Evolutionary conservation across 371 early-diverging fungal genomes (phyloP), one percentile per base, ranked within the genome.

Genomic region (Syncephalis fuscata): DNA sequence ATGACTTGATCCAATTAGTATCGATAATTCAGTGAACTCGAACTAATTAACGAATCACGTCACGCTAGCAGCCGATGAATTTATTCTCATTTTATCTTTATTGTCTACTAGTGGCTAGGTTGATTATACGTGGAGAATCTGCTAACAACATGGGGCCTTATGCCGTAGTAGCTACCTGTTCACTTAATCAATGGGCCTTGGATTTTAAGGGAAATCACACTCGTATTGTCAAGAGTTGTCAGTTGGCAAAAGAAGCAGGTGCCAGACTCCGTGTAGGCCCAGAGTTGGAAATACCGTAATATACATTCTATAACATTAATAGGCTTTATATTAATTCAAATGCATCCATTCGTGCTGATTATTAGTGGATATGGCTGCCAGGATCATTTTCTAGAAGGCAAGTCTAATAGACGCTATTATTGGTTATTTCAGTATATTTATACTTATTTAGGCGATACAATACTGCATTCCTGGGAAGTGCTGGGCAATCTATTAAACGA

Each of bases 181-280:
- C 85, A 37, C 68, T 88, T 5, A 91, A 93, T 68, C 95, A 97
- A 67, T 97, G 95, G 96, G 90, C 95, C 0, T 67, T 98, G 36
- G 96, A 95, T 63, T 95, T 95, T 49, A 74, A 78, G 37, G 95
- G 95, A 15, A 98, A 98, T 70, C 72, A 76, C 8, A 62, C 72
- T 38, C 76, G 95, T 48, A 94, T 91, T 49, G 66, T 78, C 9
- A 78, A 81, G 57, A 85, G 86, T 63, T 88, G 95, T 49, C 61
- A 68, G 21, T 64, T 78, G 20, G 92, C 95, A 2, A 92, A 90
- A 56, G 72, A 66, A 15, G 62, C 59, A 17, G 89, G 89, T 5
- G 92, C 98, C 0, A 68, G 66, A 26, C 66, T 88, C 36, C 78
- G 98, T 43, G 78, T 93, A 26, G 98, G 96, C 1, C 93, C 98